These are phyloP conservation scores for Pleodorina starrii DNA, from an alignment of 139 green algal species.

Conservation along the genomic window DNA sequence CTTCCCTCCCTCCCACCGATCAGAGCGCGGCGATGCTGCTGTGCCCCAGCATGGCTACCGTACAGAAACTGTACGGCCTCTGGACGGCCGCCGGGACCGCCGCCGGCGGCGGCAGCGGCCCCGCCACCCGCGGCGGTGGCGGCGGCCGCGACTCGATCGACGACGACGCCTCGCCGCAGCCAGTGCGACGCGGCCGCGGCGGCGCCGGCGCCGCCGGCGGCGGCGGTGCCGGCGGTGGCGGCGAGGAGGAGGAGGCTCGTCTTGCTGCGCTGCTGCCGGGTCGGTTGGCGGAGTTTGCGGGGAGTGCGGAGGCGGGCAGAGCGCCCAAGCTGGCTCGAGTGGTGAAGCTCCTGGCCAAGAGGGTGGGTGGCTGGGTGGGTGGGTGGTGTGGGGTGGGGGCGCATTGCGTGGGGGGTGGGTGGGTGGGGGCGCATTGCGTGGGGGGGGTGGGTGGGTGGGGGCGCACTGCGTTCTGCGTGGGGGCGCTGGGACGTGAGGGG, in stretches of 20 bases:
- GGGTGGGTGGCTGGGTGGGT: background rate
- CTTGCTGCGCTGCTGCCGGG: background rate
- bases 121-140: background rate
- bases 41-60: background rate
- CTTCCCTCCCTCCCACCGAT: too few species aligned
- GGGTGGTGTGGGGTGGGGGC: background rate
- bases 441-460: too few species aligned
- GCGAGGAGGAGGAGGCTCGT: background rate
- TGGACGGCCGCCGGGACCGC: background rate
- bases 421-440: too few species aligned
- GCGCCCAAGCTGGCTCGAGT: constrained; percentile 9
- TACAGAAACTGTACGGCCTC: background rate
- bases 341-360: constrained; percentile 1
- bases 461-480: too few species aligned
- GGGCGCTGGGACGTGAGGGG: too few species aligned
- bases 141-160: background rate
- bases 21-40: constrained; percentile 1
- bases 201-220: background rate
- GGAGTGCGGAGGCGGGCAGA: background rate
- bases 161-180: background rate
- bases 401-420: too few species aligned
- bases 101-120: background rate
- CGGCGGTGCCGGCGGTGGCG: background rate
- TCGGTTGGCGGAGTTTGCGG: background rate
- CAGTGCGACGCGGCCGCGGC: background rate